Base-by-base conservation (phyloP, 805 yeast genomes). In the Candida caryicola region DNA sequence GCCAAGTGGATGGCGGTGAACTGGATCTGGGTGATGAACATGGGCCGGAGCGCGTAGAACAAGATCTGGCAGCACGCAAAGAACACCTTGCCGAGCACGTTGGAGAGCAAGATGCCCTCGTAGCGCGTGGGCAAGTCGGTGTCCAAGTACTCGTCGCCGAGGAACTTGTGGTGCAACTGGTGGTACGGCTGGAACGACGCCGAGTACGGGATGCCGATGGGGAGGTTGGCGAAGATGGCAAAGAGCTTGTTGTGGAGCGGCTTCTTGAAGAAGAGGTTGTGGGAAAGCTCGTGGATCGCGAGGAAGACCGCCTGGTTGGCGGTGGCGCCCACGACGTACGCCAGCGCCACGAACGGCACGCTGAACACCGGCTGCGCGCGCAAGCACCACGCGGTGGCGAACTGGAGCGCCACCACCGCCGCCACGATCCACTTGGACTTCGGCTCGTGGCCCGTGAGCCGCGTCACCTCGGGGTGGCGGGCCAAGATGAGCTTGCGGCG, bases 161-260 rank as follows among this genome's bases (percentile, higher is more conserved):
- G 64, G 53, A 85, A 88, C 60, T 89, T 89, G 64, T 89, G 97
- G 55, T 89, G 97, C 26, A 89, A 67, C 59, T 87, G 87, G 55
- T 89, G 97, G 59, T 89, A 89, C 5, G 96, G 96, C 44, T 85
- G 83, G 68, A 89, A 76, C 44, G 86, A 82, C 0, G 96, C 96
- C 27, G 88, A 77, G 62, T 87, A 89, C 0, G 96, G 97, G 17
- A 89, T 72, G 1, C 96, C 96, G 36, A 89, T 85, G 1, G 96
- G 96, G 27, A 86, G 64, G 57, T 89, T 89, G 26, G 88, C 75
- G 47, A 85, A 66, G 7, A 88, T 82, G 30, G 93, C 76, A 53
- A 82, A 88, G 17, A 88, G 55, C 57, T 85, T 81, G 63, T 89
- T 89, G 58, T 81, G 76, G 1, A 86, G 30, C 0, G 96, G 95